Conservation (phyloP, 2,329 filamentous ascomycete genomes). For the Fusarium irregulare region DNA sequence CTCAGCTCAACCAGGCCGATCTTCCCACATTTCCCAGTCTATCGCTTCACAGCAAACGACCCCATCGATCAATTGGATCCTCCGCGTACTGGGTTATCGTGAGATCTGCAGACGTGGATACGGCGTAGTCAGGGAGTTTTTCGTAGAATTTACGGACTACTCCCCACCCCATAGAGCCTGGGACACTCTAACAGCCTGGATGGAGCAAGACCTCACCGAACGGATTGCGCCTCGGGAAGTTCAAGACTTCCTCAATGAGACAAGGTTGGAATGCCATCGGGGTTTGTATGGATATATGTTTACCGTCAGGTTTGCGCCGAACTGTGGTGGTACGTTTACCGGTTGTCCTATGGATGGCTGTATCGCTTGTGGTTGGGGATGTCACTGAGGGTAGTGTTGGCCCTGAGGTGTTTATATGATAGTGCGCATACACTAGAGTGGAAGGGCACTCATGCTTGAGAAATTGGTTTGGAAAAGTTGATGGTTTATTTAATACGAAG, state of each 20-base stretch:
- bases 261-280: not conserved
- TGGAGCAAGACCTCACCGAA: not conserved
- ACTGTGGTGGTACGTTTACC: not conserved
- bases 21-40: not conserved
- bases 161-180: not conserved
- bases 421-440: not conserved
- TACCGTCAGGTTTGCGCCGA: not conserved
- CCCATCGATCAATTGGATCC: not conserved
- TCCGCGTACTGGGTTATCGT: not conserved
- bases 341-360: not conserved
- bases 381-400: not conserved
- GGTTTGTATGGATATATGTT: not conserved
- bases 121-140: not conserved
- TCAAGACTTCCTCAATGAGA: not conserved
- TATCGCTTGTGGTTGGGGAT: not conserved
- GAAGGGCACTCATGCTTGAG: not conserved
- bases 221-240: not conserved
- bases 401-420: not conserved
- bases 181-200: not conserved
- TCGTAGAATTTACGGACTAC: constrained; percentile 1
- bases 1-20: not conserved
- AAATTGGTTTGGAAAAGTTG: not conserved
- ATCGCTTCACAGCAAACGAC: not conserved
- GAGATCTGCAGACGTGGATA: not conserved
- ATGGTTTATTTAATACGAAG: not conserved